Percentiles rank a stretch among this genome's conserved stretches.
Conservation (phyloP, 257 asterid species). For the Nicotiana benthamiana region DNA sequence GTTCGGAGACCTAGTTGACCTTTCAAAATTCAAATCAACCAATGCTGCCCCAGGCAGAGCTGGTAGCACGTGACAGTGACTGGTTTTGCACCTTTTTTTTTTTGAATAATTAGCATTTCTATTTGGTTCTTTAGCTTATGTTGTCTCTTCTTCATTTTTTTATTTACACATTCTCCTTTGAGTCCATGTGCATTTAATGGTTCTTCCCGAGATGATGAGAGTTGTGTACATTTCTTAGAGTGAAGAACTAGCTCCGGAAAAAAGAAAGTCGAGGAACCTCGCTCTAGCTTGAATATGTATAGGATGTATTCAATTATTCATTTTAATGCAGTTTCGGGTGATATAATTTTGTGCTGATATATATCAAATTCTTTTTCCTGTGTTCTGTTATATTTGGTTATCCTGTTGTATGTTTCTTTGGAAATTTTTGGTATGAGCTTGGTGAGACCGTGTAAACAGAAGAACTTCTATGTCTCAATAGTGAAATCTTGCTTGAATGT, state of each 20-base stretch:
- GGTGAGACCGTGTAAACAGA: background rate
- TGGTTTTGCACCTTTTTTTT: background rate
- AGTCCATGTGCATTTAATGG: conserved; percentile 12
- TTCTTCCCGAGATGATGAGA: conserved; percentile 8
- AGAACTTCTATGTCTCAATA: background rate
- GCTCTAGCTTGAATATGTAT: background rate
- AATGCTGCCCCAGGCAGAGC: conserved; percentile 35
- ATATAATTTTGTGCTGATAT: background rate
- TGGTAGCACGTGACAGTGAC: conserved; percentile 34
- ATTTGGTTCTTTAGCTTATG: background rate
- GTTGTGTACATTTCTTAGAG: conserved; percentile 24
- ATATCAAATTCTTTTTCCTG: too few relatives aligned
- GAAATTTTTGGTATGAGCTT: background rate
- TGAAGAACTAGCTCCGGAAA: conserved; percentile 7
- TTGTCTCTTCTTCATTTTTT: conserved; percentile 11
- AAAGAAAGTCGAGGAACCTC: background rate
- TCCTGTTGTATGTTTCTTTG: background rate
- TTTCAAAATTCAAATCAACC: conserved; percentile 46
- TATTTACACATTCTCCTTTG: conserved; percentile 2
- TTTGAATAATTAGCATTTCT: background rate
- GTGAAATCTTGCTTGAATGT: background rate
- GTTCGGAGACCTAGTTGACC: conserved; percentile 72
- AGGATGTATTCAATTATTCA: background rate
- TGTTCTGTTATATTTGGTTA: background rate
- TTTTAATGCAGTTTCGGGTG: background rate